phyloP scores from a whole-genome alignment of 2,329 filamentous ascomycete species.

The Amylocarpus encephaloides region DNA sequence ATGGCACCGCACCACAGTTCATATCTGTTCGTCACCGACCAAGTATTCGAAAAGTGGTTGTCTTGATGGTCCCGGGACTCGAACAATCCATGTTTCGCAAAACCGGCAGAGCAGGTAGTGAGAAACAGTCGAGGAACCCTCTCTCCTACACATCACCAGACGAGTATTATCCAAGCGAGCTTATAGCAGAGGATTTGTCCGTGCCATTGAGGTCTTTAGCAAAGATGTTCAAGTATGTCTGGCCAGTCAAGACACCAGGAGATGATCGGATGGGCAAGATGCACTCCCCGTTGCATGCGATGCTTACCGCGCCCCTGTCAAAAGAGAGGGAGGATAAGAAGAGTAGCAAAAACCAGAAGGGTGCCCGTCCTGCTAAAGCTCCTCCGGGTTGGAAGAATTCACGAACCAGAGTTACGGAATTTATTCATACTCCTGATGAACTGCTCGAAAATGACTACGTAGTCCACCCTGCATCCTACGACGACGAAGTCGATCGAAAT shows the following conservation, averaged over 20 bases:
- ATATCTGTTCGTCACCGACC: slow-evolving; percentile 56
- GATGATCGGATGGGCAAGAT: slow-evolving; percentile 76
- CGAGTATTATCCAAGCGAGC: slow-evolving; percentile 51
- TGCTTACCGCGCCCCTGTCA: slow-evolving; percentile 68
- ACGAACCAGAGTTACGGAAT: slow-evolving; percentile 75
- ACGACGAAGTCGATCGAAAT: slow-evolving; percentile 46
- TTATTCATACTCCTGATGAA: slow-evolving; percentile 66
- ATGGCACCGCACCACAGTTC: slow-evolving; percentile 60
- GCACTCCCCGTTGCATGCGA: slow-evolving; percentile 79
- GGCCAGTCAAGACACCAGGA: slow-evolving; percentile 82
- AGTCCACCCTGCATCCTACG: slow-evolving; percentile 71
- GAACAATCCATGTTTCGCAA: slow-evolving; percentile 83
- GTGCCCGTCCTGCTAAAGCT: slow-evolving; percentile 55
- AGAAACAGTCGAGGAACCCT: slow-evolving; percentile 6
- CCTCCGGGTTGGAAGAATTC: slow-evolving; percentile 64
- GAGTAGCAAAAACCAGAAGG: slow-evolving; percentile 42
- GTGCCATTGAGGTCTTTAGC: slow-evolving; percentile 59
- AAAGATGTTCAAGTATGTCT: slow-evolving; percentile 79
- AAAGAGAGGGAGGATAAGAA: slow-evolving; percentile 61
- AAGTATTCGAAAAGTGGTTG: slow-evolving; percentile 71
- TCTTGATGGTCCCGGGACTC: slow-evolving; percentile 85
- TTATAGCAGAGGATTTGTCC: slow-evolving; percentile 47
- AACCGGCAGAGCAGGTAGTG: slow-evolving; percentile 25
- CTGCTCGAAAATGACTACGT: slow-evolving; percentile 78
- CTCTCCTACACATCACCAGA: slow-evolving; percentile 43